These are phyloP conservation scores for Aurifilum marmelostoma DNA, from an alignment of 2,329 filamentous ascomycete species.

Conservation along the genomic window DNA sequence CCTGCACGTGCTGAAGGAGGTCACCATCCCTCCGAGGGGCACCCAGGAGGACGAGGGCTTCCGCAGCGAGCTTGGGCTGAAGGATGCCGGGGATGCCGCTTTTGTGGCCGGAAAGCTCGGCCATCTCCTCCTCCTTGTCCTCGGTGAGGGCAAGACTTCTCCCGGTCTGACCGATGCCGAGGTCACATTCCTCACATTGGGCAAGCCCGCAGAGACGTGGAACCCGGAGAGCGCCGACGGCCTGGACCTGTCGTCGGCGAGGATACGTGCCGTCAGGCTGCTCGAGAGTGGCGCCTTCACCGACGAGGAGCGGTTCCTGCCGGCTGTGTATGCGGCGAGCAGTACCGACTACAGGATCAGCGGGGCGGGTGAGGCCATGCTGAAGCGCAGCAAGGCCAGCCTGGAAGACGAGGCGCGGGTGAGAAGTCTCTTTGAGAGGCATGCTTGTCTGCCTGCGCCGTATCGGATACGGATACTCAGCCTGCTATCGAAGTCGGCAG, in stretches of 20 bases:
- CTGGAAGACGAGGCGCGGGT: conserved; percentile 71
- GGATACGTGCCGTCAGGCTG: conserved; percentile 70
- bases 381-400: conserved; percentile 78
- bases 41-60: conserved; percentile 76
- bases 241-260: conserved; percentile 70
- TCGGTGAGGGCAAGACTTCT: conserved; percentile 36
- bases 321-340: conserved; percentile 80
- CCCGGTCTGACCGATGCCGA: conserved; percentile 65
- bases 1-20: conserved; percentile 72
- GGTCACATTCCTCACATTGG: conserved; percentile 69
- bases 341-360: conserved; percentile 81
- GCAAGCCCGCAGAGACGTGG: conserved; percentile 57
- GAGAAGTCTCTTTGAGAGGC: conserved; percentile 69
- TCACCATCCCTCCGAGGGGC: conserved; percentile 74
- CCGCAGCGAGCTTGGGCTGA: conserved; percentile 67
- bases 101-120: conserved; percentile 78
- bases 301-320: conserved; percentile 80
- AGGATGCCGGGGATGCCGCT: conserved; percentile 67
- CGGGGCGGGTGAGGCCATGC: conserved; percentile 82
- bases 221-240: conserved; percentile 69
- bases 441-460: conserved; percentile 71
- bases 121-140: conserved; percentile 67
- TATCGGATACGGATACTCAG: conserved; percentile 77
- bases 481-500: conserved; percentile 75
- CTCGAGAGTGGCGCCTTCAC: conserved; percentile 84